phyloP scores from a whole-genome alignment of 345 rosid species.

The Pistacia atlantica region DNA sequence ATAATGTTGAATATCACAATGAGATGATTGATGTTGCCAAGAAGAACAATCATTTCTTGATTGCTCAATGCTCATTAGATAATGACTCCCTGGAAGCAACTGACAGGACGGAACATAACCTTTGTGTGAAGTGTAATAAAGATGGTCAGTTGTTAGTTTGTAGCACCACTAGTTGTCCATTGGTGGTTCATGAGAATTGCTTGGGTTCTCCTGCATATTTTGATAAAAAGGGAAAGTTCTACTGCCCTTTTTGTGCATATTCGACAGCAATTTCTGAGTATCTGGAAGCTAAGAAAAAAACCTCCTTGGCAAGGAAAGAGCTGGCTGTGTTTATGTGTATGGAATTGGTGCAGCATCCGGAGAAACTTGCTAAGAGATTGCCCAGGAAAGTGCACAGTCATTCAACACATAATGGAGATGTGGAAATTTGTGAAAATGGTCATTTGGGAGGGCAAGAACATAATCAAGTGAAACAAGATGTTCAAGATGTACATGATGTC shows the following conservation, averaged over 20 bases:
- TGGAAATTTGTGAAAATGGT: constrained; percentile 19
- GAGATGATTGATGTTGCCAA: constrained; percentile 33
- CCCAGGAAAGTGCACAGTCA: constrained; percentile 8
- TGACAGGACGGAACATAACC: constrained; percentile 38
- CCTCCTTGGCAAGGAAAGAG: constrained; percentile 41
- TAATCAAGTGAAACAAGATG: constrained; percentile 18
- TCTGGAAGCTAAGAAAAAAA: constrained; percentile 39
- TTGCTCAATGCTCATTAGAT: constrained; percentile 26
- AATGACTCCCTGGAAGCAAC: constrained; percentile 22
- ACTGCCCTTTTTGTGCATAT: constrained; percentile 63
- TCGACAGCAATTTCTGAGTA: constrained; percentile 45
- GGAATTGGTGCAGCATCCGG: constrained; percentile 20
- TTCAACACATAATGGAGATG: constrained; percentile 24
- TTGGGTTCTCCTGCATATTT: constrained; percentile 39
- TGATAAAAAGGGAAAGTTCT: constrained; percentile 41
- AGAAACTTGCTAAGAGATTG: constrained; percentile 18
- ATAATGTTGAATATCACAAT: constrained; percentile 21
- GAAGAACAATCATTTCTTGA: constrained; percentile 43
- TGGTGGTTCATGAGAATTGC: constrained; percentile 54
- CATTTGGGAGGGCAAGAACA: constrained; percentile 14
- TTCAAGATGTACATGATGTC: constrained; percentile 4
- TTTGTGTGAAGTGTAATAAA: constrained; percentile 55
- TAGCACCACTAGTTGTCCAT: constrained; percentile 42
- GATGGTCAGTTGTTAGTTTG: constrained; percentile 51
- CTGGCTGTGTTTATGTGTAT: constrained; percentile 33